Evolutionary conservation across 2,329 filamentous ascomycete species (phyloP), one percentile per base, ranked within the genome.

Genomic region (Monosporascus sp.): DNA sequence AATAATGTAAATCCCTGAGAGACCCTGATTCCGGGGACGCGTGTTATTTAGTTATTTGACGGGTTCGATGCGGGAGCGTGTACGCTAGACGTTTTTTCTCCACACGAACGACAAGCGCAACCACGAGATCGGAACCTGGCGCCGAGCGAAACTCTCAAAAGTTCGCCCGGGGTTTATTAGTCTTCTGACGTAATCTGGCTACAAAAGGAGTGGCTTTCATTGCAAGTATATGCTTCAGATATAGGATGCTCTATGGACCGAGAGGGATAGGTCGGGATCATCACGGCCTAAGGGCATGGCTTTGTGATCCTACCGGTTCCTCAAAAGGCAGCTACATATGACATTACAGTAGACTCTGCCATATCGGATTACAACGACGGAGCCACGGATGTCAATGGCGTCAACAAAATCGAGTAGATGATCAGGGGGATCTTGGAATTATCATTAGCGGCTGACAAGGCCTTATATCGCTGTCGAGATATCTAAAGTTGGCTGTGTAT

Each of bases 391-490:
- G 22, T 20, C 18, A 6, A 43, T 18, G 39, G 2, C 4, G 6
- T 24, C 18, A 5, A 46, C 27, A 11, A 11, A 35, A 5, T 35
- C 9, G 5, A 48, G n/a, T 44, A 15, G 20, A 45, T 17, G 27
- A 24, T 6, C 4, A 24, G 8, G 52, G 52, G 51, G 55, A 58
- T 59, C 54, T 50, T 53, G 17, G 1, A 31, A 51, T 53, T 55
- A 55, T 25, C 52, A 58, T 53, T 53, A 55, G 48, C 24, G 9
- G 39, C 17, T 24, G 18, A 38, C 49, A 44, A 7, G n/a, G 31
- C 39, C 27, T 17, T n/a, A 15, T 35, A 41, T 41, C 11, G 53
- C 39, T 55, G 51, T 50, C 20, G n/a, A 43, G 24, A 37, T 15
- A 27, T 25, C 18, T 37, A 35, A 35, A 1, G 31, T 14, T 14